A percentile compares a stretch with the other conserved stretches of the same genome.
Conservation (phyloP, 2,329 filamentous ascomycete species). For the Arthrinium puccinioides region DNA sequence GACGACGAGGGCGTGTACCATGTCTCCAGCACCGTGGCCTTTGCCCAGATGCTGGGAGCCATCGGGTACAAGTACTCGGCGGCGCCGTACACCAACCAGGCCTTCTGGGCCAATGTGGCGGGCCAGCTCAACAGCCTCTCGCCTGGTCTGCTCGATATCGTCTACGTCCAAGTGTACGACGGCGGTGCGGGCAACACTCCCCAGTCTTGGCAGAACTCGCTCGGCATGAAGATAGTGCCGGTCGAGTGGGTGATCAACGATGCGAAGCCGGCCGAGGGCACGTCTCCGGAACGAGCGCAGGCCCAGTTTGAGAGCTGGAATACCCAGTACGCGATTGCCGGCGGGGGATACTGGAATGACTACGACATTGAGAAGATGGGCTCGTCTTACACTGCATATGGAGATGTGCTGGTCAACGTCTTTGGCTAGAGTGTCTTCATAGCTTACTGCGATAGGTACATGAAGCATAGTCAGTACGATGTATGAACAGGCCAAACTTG, state of each 20-base stretch:
- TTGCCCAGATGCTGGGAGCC: conserved; percentile 31
- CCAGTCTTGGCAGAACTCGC: conserved; percentile 24
- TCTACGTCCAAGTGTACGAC: conserved; percentile 38
- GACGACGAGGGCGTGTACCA: conserved; percentile 38
- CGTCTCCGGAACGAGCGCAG: conserved; percentile 27
- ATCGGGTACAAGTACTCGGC: conserved; percentile 35
- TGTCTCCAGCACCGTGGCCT: conserved; percentile 30
- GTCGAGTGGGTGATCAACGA: conserved; percentile 38
- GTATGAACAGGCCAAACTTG: too few relatives aligned
- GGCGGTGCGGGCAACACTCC: conserved; percentile 34
- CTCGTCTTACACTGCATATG: conserved; percentile 27
- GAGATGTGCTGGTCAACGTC: conserved; percentile 13
- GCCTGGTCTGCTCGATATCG: conserved; percentile 27
- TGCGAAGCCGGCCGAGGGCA: conserved; percentile 33
- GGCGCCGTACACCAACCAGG: conserved; percentile 32
- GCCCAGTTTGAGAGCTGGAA: conserved; percentile 27
- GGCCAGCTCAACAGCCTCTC: conserved; percentile 21
- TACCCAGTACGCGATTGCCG: conserved; percentile 20
- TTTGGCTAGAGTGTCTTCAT: conserved; percentile 8
- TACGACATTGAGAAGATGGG: conserved; percentile 38
- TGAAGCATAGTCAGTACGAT: too few relatives aligned
- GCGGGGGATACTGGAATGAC: conserved; percentile 38
- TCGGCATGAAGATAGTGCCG: conserved; percentile 34
- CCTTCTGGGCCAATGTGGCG: conserved; percentile 28
- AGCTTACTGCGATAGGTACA: too few relatives aligned